Percentiles rank a stretch among this genome's conserved stretches.
Evolutionary conservation across 2,329 filamentous ascomycete species (phyloP).

Genomic region (Diaporthe humulicola): DNA sequence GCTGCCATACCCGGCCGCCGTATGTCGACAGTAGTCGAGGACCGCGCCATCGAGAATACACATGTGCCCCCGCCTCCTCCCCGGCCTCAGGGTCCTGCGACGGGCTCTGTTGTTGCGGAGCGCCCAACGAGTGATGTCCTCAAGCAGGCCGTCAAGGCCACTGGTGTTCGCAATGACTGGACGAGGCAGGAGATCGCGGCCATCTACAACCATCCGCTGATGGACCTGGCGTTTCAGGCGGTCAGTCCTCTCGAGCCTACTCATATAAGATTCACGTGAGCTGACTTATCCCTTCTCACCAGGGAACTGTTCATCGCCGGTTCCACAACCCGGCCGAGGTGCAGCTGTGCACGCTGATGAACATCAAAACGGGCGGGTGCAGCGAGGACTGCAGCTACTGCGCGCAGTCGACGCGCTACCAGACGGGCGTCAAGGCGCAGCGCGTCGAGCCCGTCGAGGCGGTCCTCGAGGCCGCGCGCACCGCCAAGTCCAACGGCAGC

Average conservation of each 20-base stretch:
- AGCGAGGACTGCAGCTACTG: constrained; percentile 95
- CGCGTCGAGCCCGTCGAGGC: constrained; percentile 84
- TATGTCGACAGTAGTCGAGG: constrained; percentile 23
- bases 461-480: constrained; percentile 82
- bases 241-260: constrained; percentile 60
- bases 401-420: constrained; percentile 86
- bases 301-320: constrained; percentile 84
- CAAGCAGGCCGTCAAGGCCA: constrained; percentile 70
- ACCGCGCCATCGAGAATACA: constrained; percentile 8
- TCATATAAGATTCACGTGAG: constrained; percentile 2
- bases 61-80: constrained; percentile 23
- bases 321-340: constrained; percentile 89
- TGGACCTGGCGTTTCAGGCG: constrained; percentile 82
- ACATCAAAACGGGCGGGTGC: constrained; percentile 95
- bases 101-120: background rate
- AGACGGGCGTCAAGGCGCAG: constrained; percentile 82
- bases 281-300: constrained; percentile 36
- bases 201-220: constrained; percentile 85
- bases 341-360: constrained; percentile 95
- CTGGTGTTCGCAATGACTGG: constrained; percentile 78
- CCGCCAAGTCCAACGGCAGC: constrained; percentile 85
- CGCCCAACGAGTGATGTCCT: constrained; percentile 49
- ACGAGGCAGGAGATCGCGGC: constrained; percentile 84
- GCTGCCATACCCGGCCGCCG: background rate
- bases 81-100: background rate